Evolutionary conservation across 495 filamentous ascomycete genomes (phyloP).

Genomic region (Aspergillus affinis): DNA sequence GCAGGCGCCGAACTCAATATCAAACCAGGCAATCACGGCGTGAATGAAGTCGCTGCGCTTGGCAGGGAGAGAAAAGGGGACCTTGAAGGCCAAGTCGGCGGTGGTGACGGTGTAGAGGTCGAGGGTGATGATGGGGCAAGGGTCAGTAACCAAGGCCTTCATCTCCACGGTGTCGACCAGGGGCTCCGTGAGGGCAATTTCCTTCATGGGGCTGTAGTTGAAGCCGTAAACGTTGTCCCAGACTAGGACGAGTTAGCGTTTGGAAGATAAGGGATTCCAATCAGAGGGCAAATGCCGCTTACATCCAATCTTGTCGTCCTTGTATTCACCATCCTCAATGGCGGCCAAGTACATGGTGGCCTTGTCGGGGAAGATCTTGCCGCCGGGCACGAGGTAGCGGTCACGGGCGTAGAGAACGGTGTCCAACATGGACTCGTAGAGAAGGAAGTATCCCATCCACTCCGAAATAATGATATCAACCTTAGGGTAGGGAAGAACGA

Average conservation of each 20-base stretch:
- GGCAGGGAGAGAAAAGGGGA: constrained; percentile 67
- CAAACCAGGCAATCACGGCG: constrained; percentile 96
- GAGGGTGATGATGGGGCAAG: constrained; percentile 70
- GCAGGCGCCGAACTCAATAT: constrained; percentile 96
- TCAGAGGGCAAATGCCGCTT: constrained; percentile 28
- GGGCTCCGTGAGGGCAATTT: constrained; percentile 78
- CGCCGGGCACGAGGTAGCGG: constrained; percentile 78
- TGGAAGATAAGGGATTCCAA: background rate
- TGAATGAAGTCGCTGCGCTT: constrained; percentile 89
- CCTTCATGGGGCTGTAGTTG: constrained; percentile 87
- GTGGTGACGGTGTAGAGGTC: constrained; percentile 77
- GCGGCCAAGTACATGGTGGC: constrained; percentile 86
- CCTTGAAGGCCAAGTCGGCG: constrained; percentile 73
- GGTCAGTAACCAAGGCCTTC: constrained; percentile 78
- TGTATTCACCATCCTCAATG: constrained; percentile 83
- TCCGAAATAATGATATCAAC: constrained; percentile 99
- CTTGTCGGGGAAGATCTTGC: constrained; percentile 89
- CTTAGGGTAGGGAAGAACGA: constrained; percentile 76
- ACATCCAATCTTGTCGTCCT: constrained; percentile 87
- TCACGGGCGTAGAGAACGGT: constrained; percentile 94
- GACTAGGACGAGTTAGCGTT: constrained; percentile 49
- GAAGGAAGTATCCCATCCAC: constrained; percentile 99
- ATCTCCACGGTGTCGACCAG: constrained; percentile 80
- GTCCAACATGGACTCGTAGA: constrained; percentile 98
- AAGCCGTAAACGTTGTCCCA: constrained; percentile 99